Evolutionary conservation across 495 filamentous ascomycete genomes (phyloP).

Genomic region (Podospora pseudopauciseta): DNA sequence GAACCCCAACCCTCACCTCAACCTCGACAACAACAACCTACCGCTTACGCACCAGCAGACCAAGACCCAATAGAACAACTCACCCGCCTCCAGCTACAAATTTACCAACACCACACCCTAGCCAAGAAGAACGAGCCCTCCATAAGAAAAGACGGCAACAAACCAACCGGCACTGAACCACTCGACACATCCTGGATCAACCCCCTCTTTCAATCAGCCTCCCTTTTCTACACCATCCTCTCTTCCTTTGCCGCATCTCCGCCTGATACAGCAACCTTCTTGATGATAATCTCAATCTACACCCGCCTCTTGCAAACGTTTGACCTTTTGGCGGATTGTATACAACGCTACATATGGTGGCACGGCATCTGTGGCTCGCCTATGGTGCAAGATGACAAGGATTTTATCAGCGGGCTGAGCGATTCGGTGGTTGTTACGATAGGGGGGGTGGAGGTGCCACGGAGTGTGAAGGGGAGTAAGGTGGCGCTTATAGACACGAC

Average conservation of each 20-base stretch:
- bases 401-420: neutral
- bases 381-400: neutral
- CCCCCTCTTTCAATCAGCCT: neutral
- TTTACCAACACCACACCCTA: neutral
- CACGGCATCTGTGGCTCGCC: neutral
- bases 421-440: neutral
- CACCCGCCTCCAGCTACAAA: neutral
- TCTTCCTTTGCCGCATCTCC: neutral
- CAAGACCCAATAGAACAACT: neutral
- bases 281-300: neutral
- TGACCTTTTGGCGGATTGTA: neutral
- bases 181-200: neutral
- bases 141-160: neutral
- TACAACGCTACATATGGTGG: neutral
- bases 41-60: neutral
- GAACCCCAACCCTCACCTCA: neutral
- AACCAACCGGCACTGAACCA: neutral
- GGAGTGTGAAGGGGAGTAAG: neutral
- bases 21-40: neutral
- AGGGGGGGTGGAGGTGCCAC: neutral
- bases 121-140: neutral
- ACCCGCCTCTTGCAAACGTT: neutral
- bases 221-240: conserved; percentile 1
- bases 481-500: no score
- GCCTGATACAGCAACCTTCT: neutral